A percentile compares a stretch with the other conserved stretches of the same genome.
Evolutionary conservation across 345 rosid genomes (phyloP).

Genomic region (Salix caprea): DNA sequence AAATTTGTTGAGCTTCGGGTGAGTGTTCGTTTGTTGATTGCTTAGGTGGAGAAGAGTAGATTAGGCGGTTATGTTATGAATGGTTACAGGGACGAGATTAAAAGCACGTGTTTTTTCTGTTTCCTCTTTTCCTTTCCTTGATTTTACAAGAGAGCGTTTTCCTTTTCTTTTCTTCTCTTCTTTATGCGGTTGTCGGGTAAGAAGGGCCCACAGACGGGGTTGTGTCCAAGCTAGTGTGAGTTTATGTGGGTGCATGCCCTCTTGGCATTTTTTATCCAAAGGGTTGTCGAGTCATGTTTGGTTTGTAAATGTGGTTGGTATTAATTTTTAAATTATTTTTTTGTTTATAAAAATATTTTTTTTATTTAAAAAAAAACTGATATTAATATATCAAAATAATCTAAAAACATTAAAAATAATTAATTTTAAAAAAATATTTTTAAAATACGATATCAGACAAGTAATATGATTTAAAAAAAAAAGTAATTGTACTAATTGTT

Average conservation of each 20-base stretch:
- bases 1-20: not conserved
- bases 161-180: not conserved
- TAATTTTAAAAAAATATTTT: no score
- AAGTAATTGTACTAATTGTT: not conserved
- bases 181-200: slow-evolving; percentile 14
- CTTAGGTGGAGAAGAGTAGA: not conserved
- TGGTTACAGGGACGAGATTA: not conserved
- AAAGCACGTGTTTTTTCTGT: no score
- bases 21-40: not conserved
- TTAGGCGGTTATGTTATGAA: not conserved
- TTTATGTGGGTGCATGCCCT: not conserved
- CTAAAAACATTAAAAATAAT: no score
- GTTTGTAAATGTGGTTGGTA: no score
- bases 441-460: no score
- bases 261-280: not conserved
- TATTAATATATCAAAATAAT: no score
- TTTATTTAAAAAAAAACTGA: no score
- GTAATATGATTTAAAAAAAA: no score
- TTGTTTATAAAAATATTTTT: no score
- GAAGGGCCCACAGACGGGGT: slow-evolving; percentile 12
- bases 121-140: not conserved
- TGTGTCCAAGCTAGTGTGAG: slow-evolving; percentile 15
- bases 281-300: no score
- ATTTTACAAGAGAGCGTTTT: not conserved
- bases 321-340: no score